These are phyloP conservation scores for Diutina rugosa DNA, from an alignment of 1,139 yeast genomes.

Conservation along the genomic window DNA sequence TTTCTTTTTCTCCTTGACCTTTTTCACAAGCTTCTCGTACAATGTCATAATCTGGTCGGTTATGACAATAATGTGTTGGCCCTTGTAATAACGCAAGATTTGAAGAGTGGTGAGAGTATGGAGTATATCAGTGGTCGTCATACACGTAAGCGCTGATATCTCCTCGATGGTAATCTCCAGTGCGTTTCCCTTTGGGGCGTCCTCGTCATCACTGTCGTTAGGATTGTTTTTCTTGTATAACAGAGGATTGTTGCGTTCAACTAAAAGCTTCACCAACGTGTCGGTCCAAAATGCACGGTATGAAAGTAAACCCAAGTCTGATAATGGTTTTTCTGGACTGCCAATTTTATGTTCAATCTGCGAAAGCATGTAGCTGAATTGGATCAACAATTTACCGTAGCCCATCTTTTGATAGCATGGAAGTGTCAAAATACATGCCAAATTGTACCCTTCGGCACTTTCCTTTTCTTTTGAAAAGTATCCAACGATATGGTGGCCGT, in stretches of 20 bases:
- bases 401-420: conserved; percentile 97
- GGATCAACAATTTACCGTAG: conserved; percentile 81
- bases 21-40: conserved; percentile 58
- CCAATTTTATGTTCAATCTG: conserved; percentile 83
- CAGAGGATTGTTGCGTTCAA: conserved; percentile 40
- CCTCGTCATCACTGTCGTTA: conserved; percentile 14
- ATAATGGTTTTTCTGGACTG: conserved; percentile 93
- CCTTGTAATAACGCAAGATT: conserved; percentile 84
- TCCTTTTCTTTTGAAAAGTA: conserved; percentile 95
- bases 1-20: conserved; percentile 48
- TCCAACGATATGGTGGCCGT: conserved; percentile 92
- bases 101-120: conserved; percentile 88
- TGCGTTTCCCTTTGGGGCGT: conserved; percentile 4
- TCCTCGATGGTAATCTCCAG: conserved; percentile 83
- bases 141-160: conserved; percentile 71
- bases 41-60: conserved; percentile 73
- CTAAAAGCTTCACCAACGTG: conserved; percentile 60
- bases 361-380: conserved; percentile 84
- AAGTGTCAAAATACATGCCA: conserved; percentile 88
- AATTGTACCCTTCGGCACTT: conserved; percentile 89
- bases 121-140: conserved; percentile 92
- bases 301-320: conserved; percentile 84
- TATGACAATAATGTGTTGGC: conserved; percentile 86
- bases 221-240: conserved; percentile 23
- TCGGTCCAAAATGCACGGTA: conserved; percentile 98